Conservation (phyloP, 345 rosid genomes). For the Syzygium aromaticum region DNA sequence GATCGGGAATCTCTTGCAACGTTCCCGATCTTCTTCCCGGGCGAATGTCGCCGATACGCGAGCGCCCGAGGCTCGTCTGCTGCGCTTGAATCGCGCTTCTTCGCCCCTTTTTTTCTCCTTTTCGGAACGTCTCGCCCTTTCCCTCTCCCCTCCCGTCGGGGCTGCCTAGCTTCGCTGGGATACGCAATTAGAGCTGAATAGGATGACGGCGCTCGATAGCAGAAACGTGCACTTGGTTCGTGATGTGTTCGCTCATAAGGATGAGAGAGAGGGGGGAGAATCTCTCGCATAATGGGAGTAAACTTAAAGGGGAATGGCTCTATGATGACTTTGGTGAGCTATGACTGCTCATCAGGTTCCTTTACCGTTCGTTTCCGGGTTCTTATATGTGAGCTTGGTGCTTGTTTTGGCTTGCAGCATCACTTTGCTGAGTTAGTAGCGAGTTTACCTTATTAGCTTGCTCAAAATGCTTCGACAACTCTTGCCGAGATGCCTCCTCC, state of each 20-base stretch:
- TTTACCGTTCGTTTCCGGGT: neutral
- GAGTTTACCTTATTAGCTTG: neutral
- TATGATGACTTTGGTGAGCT: neutral
- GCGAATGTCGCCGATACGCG: neutral
- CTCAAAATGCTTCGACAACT: neutral
- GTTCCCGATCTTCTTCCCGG: neutral
- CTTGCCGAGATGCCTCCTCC: neutral
- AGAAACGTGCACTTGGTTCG: accelerated
- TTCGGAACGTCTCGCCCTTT: neutral
- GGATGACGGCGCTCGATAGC: neutral
- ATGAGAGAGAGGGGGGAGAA: neutral
- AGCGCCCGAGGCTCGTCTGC: accelerated
- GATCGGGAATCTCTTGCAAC: neutral
- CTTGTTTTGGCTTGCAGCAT: neutral
- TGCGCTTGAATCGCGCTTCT: neutral
- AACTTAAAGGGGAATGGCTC: neutral
- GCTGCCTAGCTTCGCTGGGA: neutral
- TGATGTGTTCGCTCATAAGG: neutral
- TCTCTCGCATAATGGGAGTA: neutral
- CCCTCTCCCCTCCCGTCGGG: neutral
- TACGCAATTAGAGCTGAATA: neutral
- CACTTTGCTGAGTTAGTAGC: neutral
- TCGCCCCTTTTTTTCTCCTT: neutral
- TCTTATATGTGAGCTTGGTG: neutral
- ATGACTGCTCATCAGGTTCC: neutral